Conservation (phyloP, 2,329 filamentous ascomycete species). For the Beauveria scarabaeidicola region DNA sequence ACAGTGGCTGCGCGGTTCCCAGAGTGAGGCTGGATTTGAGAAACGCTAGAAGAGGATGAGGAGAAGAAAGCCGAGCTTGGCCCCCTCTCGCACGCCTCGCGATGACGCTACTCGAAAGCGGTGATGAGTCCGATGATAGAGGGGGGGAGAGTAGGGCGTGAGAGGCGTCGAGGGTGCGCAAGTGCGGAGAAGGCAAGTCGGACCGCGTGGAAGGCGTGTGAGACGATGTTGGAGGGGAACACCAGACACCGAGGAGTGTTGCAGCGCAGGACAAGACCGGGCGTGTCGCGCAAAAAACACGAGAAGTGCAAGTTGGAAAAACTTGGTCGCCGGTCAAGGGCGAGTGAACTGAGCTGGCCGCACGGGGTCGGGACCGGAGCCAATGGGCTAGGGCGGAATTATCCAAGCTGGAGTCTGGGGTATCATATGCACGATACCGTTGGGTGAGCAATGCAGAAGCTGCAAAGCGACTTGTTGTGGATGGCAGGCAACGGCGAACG, state of each 20-base stretch:
- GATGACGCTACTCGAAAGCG: conserved; percentile 5
- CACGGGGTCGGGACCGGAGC: not conserved
- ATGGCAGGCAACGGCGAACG: not conserved
- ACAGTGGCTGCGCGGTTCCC: not conserved
- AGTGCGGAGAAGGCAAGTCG: conserved; percentile 3
- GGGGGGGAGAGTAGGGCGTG: not conserved
- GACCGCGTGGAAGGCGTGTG: not conserved
- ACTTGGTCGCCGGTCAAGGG: not conserved
- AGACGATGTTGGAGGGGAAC: not conserved
- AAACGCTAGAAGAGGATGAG: conserved; percentile 11
- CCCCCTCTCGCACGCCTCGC: conserved; percentile 6
- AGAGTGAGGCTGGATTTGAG: not conserved
- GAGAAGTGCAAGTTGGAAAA: not conserved
- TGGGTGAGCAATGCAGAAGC: not conserved
- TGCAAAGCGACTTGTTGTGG: not conserved
- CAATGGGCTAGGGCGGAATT: conserved; percentile 1
- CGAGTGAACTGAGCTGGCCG: not conserved
- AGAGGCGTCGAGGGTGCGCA: conserved; percentile 5
- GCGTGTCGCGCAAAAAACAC: not conserved
- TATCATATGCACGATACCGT: not conserved
- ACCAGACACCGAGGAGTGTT: not conserved
- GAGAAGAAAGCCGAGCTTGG: conserved; percentile 1
- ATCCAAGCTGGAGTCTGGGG: not conserved
- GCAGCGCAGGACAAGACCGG: conserved; percentile 1
- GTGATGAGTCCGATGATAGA: conserved; percentile 7